These are phyloP conservation scores for Cercospora citrullina DNA, from an alignment of 2,329 filamentous ascomycete species.

Conservation along the genomic window DNA sequence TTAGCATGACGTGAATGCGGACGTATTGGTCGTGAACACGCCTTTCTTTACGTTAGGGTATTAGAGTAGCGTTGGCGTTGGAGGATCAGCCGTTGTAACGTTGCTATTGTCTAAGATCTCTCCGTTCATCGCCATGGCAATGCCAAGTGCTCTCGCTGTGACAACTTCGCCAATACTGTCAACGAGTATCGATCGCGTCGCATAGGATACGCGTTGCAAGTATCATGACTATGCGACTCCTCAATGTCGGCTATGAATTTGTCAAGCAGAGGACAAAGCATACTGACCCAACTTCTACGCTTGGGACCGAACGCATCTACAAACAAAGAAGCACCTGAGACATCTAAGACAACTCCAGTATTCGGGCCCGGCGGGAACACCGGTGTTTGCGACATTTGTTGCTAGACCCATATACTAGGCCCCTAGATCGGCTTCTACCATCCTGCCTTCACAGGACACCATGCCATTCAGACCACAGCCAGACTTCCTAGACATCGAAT, in stretches of 20 bases:
- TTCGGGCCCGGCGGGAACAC: not conserved
- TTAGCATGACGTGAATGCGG: conserved; percentile 12
- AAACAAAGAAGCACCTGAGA: not conserved
- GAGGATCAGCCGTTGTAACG: not conserved
- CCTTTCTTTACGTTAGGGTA: not conserved
- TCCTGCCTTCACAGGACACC: not conserved
- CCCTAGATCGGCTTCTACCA: not conserved
- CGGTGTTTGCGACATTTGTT: not conserved
- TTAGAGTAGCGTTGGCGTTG: not conserved
- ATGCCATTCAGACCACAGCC: not conserved
- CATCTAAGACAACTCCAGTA: not conserved
- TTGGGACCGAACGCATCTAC: not conserved
- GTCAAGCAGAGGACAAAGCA: not conserved
- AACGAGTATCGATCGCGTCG: not conserved
- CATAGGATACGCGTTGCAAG: not conserved
- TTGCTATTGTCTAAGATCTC: not conserved
- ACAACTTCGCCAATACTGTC: not conserved
- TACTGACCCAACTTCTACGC: not conserved
- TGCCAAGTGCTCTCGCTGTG: conserved; percentile 2
- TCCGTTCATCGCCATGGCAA: not conserved
- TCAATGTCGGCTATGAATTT: not conserved
- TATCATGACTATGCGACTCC: not conserved
- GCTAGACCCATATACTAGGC: not conserved
- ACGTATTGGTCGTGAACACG: not conserved
- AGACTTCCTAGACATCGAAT: conserved; percentile 1